Evolutionary conservation across 1,284 basidiomycete genomes (phyloP), one percentile per base, ranked within the genome.

Genomic region (Coniophora puteana): DNA sequence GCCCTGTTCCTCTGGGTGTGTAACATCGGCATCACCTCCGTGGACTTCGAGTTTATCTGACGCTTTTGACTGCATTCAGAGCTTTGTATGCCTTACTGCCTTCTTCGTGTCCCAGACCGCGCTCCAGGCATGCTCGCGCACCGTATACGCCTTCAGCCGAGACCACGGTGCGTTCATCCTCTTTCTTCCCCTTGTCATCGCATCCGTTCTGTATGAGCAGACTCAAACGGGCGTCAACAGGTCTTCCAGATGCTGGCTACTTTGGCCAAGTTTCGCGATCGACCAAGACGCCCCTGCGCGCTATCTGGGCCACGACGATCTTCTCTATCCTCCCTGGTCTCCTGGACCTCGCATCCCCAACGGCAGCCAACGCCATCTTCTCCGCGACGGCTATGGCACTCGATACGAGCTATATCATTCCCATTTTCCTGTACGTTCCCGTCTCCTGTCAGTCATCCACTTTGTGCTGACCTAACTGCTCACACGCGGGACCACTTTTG

Each of bases 131-230:
- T 84, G 83, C 47, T 89, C 90, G 1, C 77, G 92, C 33, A 90
- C 88, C 0, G 73, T 93, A 31, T 94, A 90, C 54, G 92, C 93
- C 5, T 93, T 96, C 68, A 87, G 83, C 54, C 85, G 89, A 44
- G 90, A 93, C 60, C 75, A 80, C 44, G 82, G 80, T 75, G 48
- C 41, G 66, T 50, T 14, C n/a, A n/a, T n/a, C n/a, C n/a, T 41
- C 22, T 31, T 40, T 25, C 28, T 25, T 8, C 30, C 5, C 21
- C 25, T 25, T 20, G 14, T 28, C 12, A 21, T 30, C 17, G 21
- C 29, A 26, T 29, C 51, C n/a, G 12, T n/a, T 33, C 20, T 32
- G n/a, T n/a, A n/a, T n/a, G n/a, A n/a, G n/a, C n/a, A n/a, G n/a
- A 46, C 13, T 12, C n/a, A 2, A 8, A 17, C 12, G 5, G 8